Conservation (phyloP, 2,329 filamentous ascomycete species). For the Alternaria novae-zelandiae region DNA sequence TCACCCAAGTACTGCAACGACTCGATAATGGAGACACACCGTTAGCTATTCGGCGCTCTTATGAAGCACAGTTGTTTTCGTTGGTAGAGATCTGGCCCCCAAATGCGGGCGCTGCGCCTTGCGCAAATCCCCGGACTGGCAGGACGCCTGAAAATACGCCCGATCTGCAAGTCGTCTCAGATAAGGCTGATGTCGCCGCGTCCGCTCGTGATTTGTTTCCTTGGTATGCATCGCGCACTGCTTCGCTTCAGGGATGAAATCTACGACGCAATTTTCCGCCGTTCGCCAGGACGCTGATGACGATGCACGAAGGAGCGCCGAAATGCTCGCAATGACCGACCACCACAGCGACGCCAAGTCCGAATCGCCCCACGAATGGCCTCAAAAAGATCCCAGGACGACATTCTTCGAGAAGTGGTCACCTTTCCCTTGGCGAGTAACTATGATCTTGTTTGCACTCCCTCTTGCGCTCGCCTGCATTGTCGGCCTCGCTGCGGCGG, state of each 20-base stretch:
- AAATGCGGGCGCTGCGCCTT: constrained; percentile 17
- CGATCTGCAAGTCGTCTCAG: background rate
- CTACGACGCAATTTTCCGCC: constrained; percentile 2
- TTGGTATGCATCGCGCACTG: background rate
- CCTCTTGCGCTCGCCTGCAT: constrained; percentile 35
- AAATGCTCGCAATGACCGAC: constrained; percentile 11
- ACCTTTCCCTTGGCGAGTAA: constrained; percentile 31
- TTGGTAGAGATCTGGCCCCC: background rate
- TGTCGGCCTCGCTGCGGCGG: constrained; percentile 33
- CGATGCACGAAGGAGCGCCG: constrained; percentile 6
- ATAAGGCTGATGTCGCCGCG: background rate
- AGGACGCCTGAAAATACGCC: constrained; percentile 11
- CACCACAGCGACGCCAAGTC: constrained; percentile 1
- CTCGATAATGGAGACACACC: background rate
- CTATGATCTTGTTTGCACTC: constrained; percentile 21
- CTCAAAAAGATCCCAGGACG: background rate
- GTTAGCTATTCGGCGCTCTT: too few species aligned
- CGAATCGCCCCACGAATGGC: background rate
- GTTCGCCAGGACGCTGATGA: constrained; percentile 10
- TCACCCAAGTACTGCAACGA: background rate
- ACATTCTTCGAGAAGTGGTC: constrained; percentile 11
- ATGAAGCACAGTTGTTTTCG: too few species aligned
- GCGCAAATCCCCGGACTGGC: constrained; percentile 2
- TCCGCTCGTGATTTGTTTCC: background rate
- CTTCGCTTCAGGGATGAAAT: background rate